A percentile compares a stretch with the other conserved stretches of the same genome.
phyloP scores from a whole-genome alignment of 495 filamentous ascomycete genomes.

The Penicillium malachiteum region DNA sequence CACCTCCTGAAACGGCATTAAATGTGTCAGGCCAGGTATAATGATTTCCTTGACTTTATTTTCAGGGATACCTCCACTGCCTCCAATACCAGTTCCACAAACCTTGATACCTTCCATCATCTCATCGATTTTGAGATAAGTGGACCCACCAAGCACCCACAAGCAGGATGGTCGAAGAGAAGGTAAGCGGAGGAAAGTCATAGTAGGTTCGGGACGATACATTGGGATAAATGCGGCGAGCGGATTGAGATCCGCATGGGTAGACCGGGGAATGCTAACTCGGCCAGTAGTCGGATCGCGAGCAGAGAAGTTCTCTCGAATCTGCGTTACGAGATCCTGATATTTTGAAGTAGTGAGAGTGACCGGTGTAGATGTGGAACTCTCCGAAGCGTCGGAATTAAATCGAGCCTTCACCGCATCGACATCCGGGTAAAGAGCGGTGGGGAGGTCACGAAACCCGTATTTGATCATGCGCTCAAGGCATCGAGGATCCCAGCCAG shows the following conservation, averaged over 20 bases:
- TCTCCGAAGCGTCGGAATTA: background rate
- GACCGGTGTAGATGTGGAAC: background rate
- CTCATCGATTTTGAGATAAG: background rate
- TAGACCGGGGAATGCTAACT: background rate
- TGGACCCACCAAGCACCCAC: background rate
- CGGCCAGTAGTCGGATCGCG: background rate
- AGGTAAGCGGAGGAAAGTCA: background rate
- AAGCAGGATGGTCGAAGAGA: background rate
- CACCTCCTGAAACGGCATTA: slow-evolving; percentile 2
- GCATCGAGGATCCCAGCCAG: background rate
- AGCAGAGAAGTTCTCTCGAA: background rate
- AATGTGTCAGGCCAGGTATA: background rate
- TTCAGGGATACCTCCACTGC: background rate
- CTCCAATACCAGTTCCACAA: slow-evolving; percentile 1
- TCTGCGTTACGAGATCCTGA: background rate
- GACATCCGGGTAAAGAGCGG: background rate
- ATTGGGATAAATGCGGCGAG: too few species aligned
- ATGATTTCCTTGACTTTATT: background rate
- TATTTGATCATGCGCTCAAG: background rate
- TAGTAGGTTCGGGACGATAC: background rate
- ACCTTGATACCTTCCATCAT: background rate
- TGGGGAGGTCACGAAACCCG: background rate
- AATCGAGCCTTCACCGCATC: background rate
- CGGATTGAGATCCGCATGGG: background rate
- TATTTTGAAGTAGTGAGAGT: background rate